Conservation (phyloP, 1,139 yeast species). For the Yamadazyma triangularis region DNA sequence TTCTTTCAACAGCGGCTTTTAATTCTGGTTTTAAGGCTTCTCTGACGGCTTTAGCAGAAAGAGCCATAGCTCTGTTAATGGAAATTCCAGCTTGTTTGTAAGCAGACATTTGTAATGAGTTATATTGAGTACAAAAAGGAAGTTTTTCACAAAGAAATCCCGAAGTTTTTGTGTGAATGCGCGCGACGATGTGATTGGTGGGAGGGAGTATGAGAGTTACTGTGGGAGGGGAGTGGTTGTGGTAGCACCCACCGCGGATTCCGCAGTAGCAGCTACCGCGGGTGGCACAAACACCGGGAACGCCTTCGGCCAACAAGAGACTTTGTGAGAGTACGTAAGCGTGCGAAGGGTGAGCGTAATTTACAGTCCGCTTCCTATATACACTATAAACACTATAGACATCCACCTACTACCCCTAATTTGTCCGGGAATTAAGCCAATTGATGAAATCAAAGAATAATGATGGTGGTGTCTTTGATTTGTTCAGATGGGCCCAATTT, state of each 20-base stretch:
- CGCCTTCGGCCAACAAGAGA: no score
- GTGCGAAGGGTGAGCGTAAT: no score
- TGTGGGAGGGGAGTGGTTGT: no score
- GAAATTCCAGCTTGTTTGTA: constrained; percentile 87
- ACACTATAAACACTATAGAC: no score
- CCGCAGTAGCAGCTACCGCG: no score
- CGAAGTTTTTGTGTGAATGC: not conserved
- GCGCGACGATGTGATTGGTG: not conserved
- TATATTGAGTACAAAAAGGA: constrained; percentile 1
- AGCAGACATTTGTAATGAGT: constrained; percentile 66
- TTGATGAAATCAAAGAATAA: constrained; percentile 77
- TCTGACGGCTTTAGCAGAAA: constrained; percentile 89
- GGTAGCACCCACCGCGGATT: no score
- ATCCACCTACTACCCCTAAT: no score
- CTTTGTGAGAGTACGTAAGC: no score
- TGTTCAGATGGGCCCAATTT: constrained; percentile 51
- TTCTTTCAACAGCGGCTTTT: constrained; percentile 70
- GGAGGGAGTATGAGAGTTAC: not conserved
- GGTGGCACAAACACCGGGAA: no score
- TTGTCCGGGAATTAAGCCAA: constrained; percentile 57
- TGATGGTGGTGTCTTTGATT: constrained; percentile 51
- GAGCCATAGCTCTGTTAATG: constrained; percentile 84
- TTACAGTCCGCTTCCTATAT: no score
- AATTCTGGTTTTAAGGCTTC: constrained; percentile 83
- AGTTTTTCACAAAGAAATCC: not conserved